These are phyloP conservation scores for Nemania diffusa DNA, from an alignment of 2,329 filamentous ascomycete genomes.

Conservation along the genomic window DNA sequence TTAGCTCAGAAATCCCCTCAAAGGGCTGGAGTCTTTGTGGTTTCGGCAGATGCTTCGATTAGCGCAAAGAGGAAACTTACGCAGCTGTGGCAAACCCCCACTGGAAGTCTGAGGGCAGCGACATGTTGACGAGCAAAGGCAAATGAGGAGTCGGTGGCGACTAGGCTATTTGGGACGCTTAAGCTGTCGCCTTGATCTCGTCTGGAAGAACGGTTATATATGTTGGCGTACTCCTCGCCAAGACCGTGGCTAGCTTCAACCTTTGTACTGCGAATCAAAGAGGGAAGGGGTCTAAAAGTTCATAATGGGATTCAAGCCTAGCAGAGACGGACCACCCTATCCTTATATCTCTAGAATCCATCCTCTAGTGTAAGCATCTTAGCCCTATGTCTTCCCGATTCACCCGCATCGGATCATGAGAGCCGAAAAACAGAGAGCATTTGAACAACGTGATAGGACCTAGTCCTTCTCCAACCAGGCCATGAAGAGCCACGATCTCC, in stretches of 20 bases:
- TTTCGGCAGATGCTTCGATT: slow-evolving; percentile 9
- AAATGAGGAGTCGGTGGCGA: slow-evolving; percentile 32
- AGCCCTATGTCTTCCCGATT: slow-evolving; percentile 49
- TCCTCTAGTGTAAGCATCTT: slow-evolving; percentile 14
- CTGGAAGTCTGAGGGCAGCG: slow-evolving; percentile 74
- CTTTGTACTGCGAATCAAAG: slow-evolving; percentile 17
- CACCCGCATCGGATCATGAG: slow-evolving; percentile 63
- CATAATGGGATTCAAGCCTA: slow-evolving; percentile 20
- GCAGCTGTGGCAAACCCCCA: slow-evolving; percentile 85
- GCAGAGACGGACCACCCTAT: slow-evolving; percentile 13
- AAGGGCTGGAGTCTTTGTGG: too few relatives aligned
- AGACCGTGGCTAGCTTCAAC: slow-evolving; percentile 35
- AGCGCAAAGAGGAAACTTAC: slow-evolving; percentile 55
- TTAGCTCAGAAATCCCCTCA: slow-evolving; percentile 28
- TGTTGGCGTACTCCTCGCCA: slow-evolving; percentile 38
- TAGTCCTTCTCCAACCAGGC: slow-evolving; percentile 42
- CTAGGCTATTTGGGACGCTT: slow-evolving; percentile 38
- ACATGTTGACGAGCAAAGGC: slow-evolving; percentile 54
- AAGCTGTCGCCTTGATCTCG: slow-evolving; percentile 42
- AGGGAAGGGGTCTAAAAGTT: slow-evolving; percentile 26
- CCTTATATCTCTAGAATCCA: slow-evolving; percentile 30
- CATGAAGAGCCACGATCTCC: slow-evolving; percentile 45
- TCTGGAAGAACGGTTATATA: slow-evolving; percentile 47
- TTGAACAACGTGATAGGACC: slow-evolving; percentile 40
- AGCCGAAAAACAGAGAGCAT: slow-evolving; percentile 56